Evolutionary conservation across 73 alveolate species (phyloP).

Genomic region (Paramecium pentaurelia): DNA sequence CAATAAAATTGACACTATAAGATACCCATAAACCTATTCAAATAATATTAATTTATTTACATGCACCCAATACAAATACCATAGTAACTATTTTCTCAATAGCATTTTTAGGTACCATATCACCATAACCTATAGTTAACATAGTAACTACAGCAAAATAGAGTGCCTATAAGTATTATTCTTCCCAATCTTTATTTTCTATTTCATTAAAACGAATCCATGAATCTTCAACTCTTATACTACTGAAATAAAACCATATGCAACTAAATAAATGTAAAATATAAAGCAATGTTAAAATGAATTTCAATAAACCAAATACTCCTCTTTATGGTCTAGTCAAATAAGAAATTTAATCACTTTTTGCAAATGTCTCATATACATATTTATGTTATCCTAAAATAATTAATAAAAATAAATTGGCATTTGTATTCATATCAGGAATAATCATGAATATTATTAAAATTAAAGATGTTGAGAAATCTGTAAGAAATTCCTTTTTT

Average conservation of each 20-base stretch:
- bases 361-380: background rate
- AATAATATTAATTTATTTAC: background rate
- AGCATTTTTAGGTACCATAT: conserved; percentile 25
- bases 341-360: background rate
- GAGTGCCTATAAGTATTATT: background rate
- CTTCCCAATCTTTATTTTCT: background rate
- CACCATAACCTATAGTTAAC: conserved; percentile 48
- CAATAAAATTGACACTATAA: conserved; percentile 2
- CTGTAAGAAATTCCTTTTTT: background rate
- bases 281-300: background rate
- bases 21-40: conserved; percentile 26
- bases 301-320: background rate
- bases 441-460: background rate
- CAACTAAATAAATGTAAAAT: conserved; percentile 11
- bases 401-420: background rate
- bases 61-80: background rate
- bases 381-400: background rate
- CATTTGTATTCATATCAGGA: background rate
- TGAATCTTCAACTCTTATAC: background rate
- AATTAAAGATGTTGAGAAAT: background rate
- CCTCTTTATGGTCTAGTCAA: conserved; percentile 31
- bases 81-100: conserved; percentile 1
- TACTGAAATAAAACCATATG: conserved; percentile 22
- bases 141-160: conserved; percentile 24
- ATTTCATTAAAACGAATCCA: background rate